Percentiles rank a stretch among this genome's conserved stretches.
phyloP scores from a whole-genome alignment of 2,329 filamentous ascomycete genomes.

The Alternaria tenuissima region DNA sequence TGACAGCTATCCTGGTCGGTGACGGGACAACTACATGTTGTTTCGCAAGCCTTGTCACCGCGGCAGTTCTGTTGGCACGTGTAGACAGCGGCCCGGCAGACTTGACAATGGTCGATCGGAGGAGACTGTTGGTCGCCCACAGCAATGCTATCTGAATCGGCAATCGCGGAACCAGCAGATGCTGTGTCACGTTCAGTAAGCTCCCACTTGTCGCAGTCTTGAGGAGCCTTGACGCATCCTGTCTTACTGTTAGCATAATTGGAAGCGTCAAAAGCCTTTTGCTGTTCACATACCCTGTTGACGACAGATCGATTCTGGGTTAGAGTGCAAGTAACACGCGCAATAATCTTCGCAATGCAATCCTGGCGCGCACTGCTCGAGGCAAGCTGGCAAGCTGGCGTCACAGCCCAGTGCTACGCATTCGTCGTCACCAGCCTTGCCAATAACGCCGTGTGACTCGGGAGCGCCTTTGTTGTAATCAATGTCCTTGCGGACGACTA shows the following conservation, averaged over 20 bases:
- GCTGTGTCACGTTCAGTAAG: neutral
- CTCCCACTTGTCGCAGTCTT: conserved; percentile 3
- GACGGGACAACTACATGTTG: neutral
- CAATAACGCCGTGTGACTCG: neutral
- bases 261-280: neutral
- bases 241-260: neutral
- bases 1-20: neutral
- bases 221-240: conserved; percentile 5
- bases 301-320: neutral
- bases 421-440: neutral
- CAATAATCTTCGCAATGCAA: neutral
- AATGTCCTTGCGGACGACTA: neutral
- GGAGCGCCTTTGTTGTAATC: neutral
- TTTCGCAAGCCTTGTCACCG: neutral
- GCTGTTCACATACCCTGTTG: neutral
- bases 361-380: neutral
- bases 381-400: neutral
- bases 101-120: neutral
- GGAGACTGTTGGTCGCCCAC: neutral
- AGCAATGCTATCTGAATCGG: neutral
- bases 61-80: neutral
- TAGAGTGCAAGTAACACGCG: neutral
- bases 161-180: neutral
- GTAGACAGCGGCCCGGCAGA: neutral
- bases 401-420: neutral